phyloP scores from a whole-genome alignment of 768 basidiomycete genomes.

The Panaeolus papilionaceus region DNA sequence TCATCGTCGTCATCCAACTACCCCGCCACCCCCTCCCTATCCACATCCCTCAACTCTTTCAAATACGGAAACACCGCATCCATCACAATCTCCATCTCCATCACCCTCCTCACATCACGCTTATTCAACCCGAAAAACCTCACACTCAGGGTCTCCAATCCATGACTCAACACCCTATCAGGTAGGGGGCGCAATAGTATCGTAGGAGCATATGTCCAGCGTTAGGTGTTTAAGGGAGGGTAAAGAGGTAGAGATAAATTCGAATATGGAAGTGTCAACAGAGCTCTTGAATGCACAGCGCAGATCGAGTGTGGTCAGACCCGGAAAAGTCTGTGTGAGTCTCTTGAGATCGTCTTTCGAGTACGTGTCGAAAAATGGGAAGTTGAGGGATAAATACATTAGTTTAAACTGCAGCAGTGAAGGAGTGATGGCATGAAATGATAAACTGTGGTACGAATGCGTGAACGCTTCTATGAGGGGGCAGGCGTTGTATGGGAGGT shows the following conservation, averaged over 20 bases:
- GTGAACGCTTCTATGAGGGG: too few relatives aligned
- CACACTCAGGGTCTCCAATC: not conserved
- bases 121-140: not conserved
- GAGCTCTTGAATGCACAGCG: not conserved
- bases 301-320: not conserved
- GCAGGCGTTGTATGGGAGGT: not conserved
- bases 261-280: not conserved
- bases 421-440: not conserved
- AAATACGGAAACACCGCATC: conserved; percentile 13
- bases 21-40: not conserved
- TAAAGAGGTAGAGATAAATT: not conserved
- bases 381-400: not conserved
- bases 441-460: not conserved
- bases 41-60: not conserved
- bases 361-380: not conserved
- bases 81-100: not conserved
- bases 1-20: too few relatives aligned
- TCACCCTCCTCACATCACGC: not conserved
- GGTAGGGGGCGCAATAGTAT: not conserved
- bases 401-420: not conserved
- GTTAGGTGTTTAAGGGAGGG: not conserved
- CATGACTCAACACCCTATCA: not conserved
- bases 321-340: not conserved
- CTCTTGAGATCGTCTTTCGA: not conserved
- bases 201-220: not conserved